These are phyloP conservation scores for Diaporthe sp. DNA, from an alignment of 2,329 filamentous ascomycete species.

Conservation along the genomic window DNA sequence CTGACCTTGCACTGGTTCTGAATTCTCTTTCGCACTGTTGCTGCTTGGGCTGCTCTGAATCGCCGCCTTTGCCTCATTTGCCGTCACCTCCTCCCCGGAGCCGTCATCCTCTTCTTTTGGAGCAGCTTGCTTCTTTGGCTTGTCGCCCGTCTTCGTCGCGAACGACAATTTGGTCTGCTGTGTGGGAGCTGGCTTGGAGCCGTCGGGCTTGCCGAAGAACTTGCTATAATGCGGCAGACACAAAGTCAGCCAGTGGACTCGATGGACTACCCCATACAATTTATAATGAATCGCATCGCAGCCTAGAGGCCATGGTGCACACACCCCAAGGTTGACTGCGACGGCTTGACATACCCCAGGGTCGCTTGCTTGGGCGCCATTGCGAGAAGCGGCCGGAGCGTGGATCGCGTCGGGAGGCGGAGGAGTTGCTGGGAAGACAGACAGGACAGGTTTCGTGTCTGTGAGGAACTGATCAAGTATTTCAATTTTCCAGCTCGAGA, in stretches of 20 bases:
- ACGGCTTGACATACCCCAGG: conserved; percentile 85
- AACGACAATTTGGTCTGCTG: conserved; percentile 87
- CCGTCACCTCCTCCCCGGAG: conserved; percentile 38
- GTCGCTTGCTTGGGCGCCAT: conserved; percentile 81
- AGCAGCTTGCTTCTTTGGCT: conserved; percentile 52
- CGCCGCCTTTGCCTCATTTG: conserved; percentile 43
- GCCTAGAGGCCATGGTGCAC: conserved; percentile 43
- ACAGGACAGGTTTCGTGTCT: conserved; percentile 4
- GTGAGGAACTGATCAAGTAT: not conserved
- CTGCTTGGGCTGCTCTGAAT: conserved; percentile 42
- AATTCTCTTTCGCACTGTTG: conserved; percentile 53
- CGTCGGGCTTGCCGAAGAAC: conserved; percentile 81
- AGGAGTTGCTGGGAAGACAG: conserved; percentile 41
- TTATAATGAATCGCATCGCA: not conserved
- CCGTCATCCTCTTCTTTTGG: conserved; percentile 47
- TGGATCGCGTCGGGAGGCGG: conserved; percentile 42
- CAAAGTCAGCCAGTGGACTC: conserved; percentile 26
- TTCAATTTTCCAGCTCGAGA: not conserved
- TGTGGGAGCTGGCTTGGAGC: conserved; percentile 67
- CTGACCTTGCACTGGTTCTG: conserved; percentile 54
- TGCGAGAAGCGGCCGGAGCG: conserved; percentile 40
- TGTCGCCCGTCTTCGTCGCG: conserved; percentile 65
- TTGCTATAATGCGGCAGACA: conserved; percentile 69
- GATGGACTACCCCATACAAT: not conserved
- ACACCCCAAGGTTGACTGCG: conserved; percentile 82